Evolutionary conservation across 78 protist species (phyloP).

Genomic region (Dictyostelium citrinum): DNA sequence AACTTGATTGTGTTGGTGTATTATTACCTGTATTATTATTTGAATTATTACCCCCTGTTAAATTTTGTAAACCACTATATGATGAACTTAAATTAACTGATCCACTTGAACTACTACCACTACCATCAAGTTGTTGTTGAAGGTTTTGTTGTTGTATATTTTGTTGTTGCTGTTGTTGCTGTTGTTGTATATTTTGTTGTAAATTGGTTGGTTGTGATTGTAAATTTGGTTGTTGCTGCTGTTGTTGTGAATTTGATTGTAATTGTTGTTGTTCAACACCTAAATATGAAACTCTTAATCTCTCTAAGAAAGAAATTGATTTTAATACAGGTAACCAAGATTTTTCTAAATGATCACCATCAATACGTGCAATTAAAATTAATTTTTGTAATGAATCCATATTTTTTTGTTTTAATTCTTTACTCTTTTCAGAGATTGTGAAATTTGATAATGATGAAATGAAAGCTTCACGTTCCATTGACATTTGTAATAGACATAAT

Average conservation of each 20-base stretch:
- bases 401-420: conserved; percentile 88
- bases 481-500: conserved; percentile 80
- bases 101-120: not conserved
- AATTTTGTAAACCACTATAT: not conserved
- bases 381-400: conserved; percentile 88
- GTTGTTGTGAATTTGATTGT: not conserved
- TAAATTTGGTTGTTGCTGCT: not conserved
- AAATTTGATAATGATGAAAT: conserved; percentile 92
- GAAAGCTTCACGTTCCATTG: conserved; percentile 93
- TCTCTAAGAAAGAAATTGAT: conserved; percentile 88
- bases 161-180: not conserved
- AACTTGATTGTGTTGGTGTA: not conserved
- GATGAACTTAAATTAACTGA: not conserved
- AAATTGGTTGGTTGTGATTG: not conserved
- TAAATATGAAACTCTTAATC: conserved; percentile 66
- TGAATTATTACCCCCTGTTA: not conserved
- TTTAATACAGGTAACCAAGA: conserved; percentile 90
- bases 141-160: no score
- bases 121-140: not conserved
- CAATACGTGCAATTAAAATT: conserved; percentile 85
- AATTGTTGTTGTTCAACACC: conserved; percentile 51
- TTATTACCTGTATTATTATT: not conserved
- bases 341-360: conserved; percentile 90
- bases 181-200: not conserved
- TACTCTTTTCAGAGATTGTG: conserved; percentile 77